Conservation (phyloP, 2,329 filamentous ascomycete genomes). For the Colletotrichum abscissum region DNA sequence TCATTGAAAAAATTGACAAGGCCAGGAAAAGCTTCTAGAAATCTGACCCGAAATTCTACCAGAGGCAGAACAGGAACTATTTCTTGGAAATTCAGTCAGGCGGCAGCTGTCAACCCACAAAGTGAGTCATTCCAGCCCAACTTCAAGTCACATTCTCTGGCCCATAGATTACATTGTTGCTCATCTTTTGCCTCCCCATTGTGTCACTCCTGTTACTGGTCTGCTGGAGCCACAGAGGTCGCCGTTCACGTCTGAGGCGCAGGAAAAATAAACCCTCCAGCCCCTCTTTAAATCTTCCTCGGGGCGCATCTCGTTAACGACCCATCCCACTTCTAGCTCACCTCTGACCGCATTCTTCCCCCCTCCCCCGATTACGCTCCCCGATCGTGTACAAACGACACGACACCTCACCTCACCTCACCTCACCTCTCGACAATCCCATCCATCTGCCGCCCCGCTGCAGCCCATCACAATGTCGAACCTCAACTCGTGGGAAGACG, state of each 20-base stretch:
- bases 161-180: neutral
- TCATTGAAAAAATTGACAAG: conserved; percentile 5
- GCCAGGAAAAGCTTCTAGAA: neutral
- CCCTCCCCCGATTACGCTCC: conserved; percentile 2
- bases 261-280: conserved; percentile 25
- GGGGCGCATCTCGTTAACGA: conserved; percentile 29
- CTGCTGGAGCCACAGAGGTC: neutral
- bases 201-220: neutral
- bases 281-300: conserved; percentile 36
- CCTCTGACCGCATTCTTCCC: conserved; percentile 29
- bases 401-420: neutral
- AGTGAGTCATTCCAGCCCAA: conserved; percentile 26
- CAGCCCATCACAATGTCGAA: conserved; percentile 75
- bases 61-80: neutral
- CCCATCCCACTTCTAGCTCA: conserved; percentile 30
- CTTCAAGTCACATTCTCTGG: neutral
- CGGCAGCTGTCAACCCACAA: neutral
- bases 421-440: neutral
- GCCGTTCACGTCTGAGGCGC: neutral
- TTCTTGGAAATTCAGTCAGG: neutral
- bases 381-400: neutral
- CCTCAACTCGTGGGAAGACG: conserved; percentile 96
- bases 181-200: neutral
- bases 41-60: neutral
- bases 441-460: conserved; percentile 12